These are phyloP conservation scores for Teunomyces aglyptinius DNA, from an alignment of 805 yeast genomes.

Conservation along the genomic window DNA sequence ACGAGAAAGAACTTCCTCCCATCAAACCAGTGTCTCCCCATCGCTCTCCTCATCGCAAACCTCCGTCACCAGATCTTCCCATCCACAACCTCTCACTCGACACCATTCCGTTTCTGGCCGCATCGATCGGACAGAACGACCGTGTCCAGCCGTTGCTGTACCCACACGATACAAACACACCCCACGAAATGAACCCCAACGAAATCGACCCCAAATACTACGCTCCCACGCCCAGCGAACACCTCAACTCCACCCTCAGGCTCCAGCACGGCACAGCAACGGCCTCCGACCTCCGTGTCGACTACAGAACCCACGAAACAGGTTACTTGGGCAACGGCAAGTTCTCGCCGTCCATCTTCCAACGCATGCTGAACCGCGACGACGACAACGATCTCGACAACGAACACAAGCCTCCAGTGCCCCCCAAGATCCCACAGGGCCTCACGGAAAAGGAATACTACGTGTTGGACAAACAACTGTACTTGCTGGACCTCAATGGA, in stretches of 20 bases:
- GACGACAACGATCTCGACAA: constrained; percentile 1
- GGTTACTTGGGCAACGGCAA: constrained; percentile 44
- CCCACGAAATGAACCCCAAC: constrained; percentile 68
- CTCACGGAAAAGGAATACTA: constrained; percentile 42
- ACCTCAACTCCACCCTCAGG: constrained; percentile 21
- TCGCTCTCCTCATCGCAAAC: constrained; percentile 14
- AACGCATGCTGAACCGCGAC: constrained; percentile 10
- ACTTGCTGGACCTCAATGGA: constrained; percentile 39
- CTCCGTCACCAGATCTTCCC: constrained; percentile 14
- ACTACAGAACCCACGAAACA: constrained; percentile 29
- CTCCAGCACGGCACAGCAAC: constrained; percentile 20
- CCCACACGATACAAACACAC: constrained; percentile 16
- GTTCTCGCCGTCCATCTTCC: constrained; percentile 15
- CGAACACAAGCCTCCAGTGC: constrained; percentile 36
- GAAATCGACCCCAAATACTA: constrained; percentile 73
- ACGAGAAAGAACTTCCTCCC: neutral
- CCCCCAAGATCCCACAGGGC: constrained; percentile 45
- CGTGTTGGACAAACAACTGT: constrained; percentile 39
- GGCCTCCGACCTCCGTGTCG: constrained; percentile 20
- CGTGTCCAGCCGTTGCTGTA: constrained; percentile 29
- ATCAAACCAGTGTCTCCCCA: neutral
- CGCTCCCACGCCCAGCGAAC: constrained; percentile 51
- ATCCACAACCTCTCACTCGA: constrained; percentile 3
- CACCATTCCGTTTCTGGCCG: constrained; percentile 43
- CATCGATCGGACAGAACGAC: constrained; percentile 35